A percentile compares a stretch with the other conserved stretches of the same genome.
phyloP scores from a whole-genome alignment of 2,329 filamentous ascomycete species.

The Colletotrichum truncatum region DNA sequence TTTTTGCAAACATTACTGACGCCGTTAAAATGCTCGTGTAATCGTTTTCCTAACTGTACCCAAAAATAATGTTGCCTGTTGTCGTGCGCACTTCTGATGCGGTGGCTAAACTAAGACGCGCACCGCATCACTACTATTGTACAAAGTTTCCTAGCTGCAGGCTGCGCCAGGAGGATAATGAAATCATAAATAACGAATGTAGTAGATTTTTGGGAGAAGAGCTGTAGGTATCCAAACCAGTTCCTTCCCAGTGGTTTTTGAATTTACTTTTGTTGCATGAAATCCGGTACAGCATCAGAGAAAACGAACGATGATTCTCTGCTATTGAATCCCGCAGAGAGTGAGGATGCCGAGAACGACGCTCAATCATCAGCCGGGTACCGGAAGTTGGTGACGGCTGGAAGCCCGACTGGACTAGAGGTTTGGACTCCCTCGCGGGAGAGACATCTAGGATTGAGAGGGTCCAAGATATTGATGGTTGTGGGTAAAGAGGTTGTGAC shows the following conservation, averaged over 20 bases:
- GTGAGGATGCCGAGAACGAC: background rate
- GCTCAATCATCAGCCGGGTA: background rate
- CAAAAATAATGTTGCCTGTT: background rate
- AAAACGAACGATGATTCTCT: conserved; percentile 17
- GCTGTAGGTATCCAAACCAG: background rate
- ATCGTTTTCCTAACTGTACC: background rate
- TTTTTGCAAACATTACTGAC: background rate
- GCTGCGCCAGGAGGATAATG: background rate
- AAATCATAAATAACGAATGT: conserved; percentile 24
- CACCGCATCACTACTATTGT: conserved; percentile 27
- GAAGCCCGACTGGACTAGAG: background rate
- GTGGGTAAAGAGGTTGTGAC: background rate
- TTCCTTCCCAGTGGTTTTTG: conserved; percentile 1
- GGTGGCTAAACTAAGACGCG: background rate
- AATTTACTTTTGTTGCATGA: conserved; percentile 3
- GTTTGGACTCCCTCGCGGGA: background rate
- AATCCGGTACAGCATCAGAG: conserved; percentile 14
- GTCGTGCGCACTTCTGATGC: background rate
- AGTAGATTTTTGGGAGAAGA: conserved; percentile 22
- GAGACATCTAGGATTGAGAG: background rate
- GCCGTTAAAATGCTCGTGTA: background rate
- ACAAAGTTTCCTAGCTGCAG: background rate
- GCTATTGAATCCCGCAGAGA: conserved; percentile 15
- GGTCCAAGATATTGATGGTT: background rate
- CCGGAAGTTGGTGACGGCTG: background rate